Percentiles rank a stretch among this genome's conserved stretches.
Evolutionary conservation across 2,329 filamentous ascomycete genomes (phyloP).

Genomic region (Fusarium circinatum): DNA sequence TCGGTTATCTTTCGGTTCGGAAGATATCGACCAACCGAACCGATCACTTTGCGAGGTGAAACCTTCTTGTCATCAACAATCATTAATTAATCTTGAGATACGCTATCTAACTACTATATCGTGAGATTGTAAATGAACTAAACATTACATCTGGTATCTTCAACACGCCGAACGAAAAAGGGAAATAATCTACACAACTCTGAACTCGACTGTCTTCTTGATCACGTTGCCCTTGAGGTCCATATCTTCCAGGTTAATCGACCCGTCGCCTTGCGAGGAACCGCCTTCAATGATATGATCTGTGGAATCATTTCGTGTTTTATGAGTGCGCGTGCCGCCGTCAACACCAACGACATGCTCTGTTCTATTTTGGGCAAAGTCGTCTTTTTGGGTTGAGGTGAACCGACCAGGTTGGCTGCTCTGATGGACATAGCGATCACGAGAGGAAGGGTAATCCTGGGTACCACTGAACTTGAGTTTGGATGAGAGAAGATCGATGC

Average conservation of each 20-base stretch:
- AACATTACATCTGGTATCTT: neutral
- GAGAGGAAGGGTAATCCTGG: constrained; percentile 22
- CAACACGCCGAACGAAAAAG: neutral
- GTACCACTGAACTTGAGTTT: constrained; percentile 41
- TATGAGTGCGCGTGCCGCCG: constrained; percentile 6
- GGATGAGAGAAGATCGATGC: constrained; percentile 49
- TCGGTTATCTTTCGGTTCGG: neutral
- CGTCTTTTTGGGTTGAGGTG: constrained; percentile 25
- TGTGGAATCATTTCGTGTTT: constrained; percentile 27
- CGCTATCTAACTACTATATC: neutral
- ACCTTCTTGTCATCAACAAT: neutral
- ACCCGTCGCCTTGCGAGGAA: constrained; percentile 14
- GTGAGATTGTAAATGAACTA: neutral
- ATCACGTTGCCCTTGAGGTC: constrained; percentile 33
- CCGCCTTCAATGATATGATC: constrained; percentile 29
- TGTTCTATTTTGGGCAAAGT: constrained; percentile 1
- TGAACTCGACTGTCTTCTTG: constrained; percentile 36
- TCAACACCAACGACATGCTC: constrained; percentile 21
- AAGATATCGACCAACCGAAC: neutral
- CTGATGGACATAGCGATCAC: constrained; percentile 13
- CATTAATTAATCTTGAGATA: neutral
- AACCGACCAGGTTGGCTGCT: constrained; percentile 14
- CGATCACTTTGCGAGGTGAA: too few relatives aligned
- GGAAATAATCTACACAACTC: neutral
- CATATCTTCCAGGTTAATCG: constrained; percentile 32